phyloP scores from a whole-genome alignment of 495 filamentous ascomycete species.

The Recurvomyces mirabilis region DNA sequence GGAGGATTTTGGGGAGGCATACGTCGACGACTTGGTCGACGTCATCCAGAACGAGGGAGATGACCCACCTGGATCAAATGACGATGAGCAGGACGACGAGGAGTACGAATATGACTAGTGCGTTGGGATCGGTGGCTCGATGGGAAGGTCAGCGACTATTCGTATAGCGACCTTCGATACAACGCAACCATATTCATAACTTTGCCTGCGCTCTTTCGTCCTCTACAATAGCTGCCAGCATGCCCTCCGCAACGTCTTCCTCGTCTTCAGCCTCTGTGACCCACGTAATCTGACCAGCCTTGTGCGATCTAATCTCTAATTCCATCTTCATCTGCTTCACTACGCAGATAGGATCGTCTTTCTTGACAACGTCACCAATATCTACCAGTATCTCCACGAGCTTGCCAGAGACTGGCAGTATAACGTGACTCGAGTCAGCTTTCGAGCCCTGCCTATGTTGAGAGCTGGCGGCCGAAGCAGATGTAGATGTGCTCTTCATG shows the following conservation, averaged over 20 bases:
- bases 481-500: constrained; percentile 38
- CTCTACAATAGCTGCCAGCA: constrained; percentile 43
- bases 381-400: constrained; percentile 47
- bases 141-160: too few species aligned
- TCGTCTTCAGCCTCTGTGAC: constrained; percentile 47
- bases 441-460: constrained; percentile 42
- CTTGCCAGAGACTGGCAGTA: constrained; percentile 47
- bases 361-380: constrained; percentile 40
- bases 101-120: too few species aligned
- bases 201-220: constrained; percentile 24
- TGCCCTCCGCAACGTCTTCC: constrained; percentile 50
- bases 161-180: too few species aligned
- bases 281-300: constrained; percentile 42
- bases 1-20: constrained; percentile 1
- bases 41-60: neutral
- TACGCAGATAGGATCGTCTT: constrained; percentile 48
- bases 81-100: neutral
- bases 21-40: neutral
- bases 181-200: too few species aligned
- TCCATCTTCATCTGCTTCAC: constrained; percentile 63
- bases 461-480: constrained; percentile 37
- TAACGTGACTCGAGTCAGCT: constrained; percentile 42
- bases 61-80: neutral
- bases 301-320: constrained; percentile 44
- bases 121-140: too few species aligned